Conservation (phyloP, 1,284 basidiomycete species). For the Malassezia obtusa region DNA sequence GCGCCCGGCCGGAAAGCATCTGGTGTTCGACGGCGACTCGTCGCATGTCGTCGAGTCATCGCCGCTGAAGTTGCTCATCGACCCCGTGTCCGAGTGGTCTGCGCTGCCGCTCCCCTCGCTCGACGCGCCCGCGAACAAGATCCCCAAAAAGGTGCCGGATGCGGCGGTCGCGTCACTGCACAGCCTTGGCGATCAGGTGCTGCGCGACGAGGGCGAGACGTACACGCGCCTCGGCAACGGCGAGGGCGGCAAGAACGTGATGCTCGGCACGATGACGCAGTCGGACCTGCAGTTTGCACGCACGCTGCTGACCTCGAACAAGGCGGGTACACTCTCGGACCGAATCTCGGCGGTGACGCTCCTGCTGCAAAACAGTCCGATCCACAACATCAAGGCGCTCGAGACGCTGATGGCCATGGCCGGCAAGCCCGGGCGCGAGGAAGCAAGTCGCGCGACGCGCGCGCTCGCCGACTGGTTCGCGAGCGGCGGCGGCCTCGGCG, state of each 20-base stretch:
- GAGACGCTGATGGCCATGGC: constrained; percentile 63
- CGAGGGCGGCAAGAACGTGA: constrained; percentile 27
- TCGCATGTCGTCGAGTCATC: constrained; percentile 4
- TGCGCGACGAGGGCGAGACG: constrained; percentile 30
- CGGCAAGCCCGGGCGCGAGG: constrained; percentile 79
- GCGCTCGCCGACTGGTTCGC: constrained; percentile 92
- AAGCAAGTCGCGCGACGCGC: constrained; percentile 76
- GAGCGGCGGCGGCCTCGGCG: constrained; percentile 64
- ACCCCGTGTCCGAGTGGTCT: constrained; percentile 30
- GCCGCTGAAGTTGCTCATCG: constrained; percentile 19
- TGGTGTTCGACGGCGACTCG: constrained; percentile 30
- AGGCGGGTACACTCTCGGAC: constrained; percentile 67
- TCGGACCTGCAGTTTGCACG: constrained; percentile 45
- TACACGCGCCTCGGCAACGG: constrained; percentile 34
- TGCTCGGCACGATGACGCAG: constrained; percentile 32
- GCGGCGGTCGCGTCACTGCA: constrained; percentile 29
- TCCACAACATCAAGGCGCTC: constrained; percentile 62
- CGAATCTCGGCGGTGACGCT: constrained; percentile 83
- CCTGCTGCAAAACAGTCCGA: constrained; percentile 76
- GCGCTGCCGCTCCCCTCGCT: constrained; percentile 20
- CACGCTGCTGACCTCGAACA: constrained; percentile 34
- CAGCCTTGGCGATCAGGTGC: constrained; percentile 23
- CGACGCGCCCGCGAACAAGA: constrained; percentile 13
- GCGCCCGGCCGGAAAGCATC: constrained; percentile 6
- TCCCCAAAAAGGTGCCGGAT: constrained; percentile 1